phyloP scores from a whole-genome alignment of 2,329 filamentous ascomycete species.

The Ceratocystis harringtonii region DNA sequence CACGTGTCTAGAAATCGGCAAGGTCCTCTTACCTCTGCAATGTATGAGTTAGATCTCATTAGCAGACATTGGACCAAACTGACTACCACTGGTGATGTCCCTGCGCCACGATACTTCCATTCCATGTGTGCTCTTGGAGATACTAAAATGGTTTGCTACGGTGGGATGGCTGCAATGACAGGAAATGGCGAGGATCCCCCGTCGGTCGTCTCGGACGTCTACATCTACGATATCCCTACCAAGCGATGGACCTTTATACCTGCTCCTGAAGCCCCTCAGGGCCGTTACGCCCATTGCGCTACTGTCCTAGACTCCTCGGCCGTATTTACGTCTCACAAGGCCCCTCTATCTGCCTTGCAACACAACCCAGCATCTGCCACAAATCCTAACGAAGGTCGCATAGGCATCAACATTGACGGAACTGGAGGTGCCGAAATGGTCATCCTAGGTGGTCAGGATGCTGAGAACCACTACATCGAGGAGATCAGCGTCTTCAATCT shows the following conservation, averaged over 20 bases:
- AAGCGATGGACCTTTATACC: slow-evolving; percentile 74
- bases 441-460: slow-evolving; percentile 90
- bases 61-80: slow-evolving; percentile 86
- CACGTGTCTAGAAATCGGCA: slow-evolving; percentile 73
- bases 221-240: slow-evolving; percentile 78
- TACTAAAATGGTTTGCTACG: slow-evolving; percentile 93
- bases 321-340: slow-evolving; percentile 68
- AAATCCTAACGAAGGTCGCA: slow-evolving; percentile 71
- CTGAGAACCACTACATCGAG: slow-evolving; percentile 96
- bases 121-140: slow-evolving; percentile 88
- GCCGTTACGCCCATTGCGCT: slow-evolving; percentile 91
- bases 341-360: slow-evolving; percentile 72
- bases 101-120: slow-evolving; percentile 89
- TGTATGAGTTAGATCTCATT: slow-evolving; percentile 88
- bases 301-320: slow-evolving; percentile 81
- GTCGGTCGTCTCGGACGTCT: slow-evolving; percentile 93
- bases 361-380: slow-evolving; percentile 65
- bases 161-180: slow-evolving; percentile 66
- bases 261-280: slow-evolving; percentile 70
- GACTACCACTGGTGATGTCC: slow-evolving; percentile 69
- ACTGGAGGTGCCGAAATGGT: slow-evolving; percentile 92
- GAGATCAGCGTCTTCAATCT: slow-evolving; percentile 98
- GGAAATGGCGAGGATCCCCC: slow-evolving; percentile 50
- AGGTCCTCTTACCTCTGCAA: slow-evolving; percentile 65
- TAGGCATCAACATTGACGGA: slow-evolving; percentile 81